Evolutionary conservation across 1,139 yeast species (phyloP).

Genomic region (Yamadazyma songkhlaensis): DNA sequence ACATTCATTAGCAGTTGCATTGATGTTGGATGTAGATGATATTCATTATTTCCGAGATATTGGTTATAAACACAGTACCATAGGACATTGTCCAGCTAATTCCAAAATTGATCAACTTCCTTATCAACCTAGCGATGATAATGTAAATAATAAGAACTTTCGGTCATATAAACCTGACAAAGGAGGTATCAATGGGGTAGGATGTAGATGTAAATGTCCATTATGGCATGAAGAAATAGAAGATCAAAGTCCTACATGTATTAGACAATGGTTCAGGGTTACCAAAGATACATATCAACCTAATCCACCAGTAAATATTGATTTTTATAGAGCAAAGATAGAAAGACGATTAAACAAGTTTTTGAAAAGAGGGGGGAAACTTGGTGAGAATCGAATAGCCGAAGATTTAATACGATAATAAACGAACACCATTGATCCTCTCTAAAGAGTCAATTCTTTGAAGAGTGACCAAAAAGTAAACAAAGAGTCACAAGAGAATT

Average conservation of each 20-base stretch:
- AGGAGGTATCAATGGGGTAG: conserved; percentile 56
- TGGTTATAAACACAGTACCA: conserved; percentile 77
- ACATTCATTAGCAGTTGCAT: conserved; percentile 79
- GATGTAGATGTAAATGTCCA: conserved; percentile 88
- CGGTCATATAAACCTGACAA: conserved; percentile 45
- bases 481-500: not conserved
- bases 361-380: conserved; percentile 25
- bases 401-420: not conserved
- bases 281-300: conserved; percentile 33
- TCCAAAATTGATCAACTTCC: conserved; percentile 44
- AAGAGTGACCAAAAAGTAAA: too few relatives aligned
- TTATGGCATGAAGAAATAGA: conserved; percentile 49
- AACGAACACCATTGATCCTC: too few relatives aligned
- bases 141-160: conserved; percentile 12
- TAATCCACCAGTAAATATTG: conserved; percentile 27
- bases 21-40: conserved; percentile 63
- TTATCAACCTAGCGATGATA: conserved; percentile 30
- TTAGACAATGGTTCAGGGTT: conserved; percentile 51
- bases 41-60: conserved; percentile 88
- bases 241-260: conserved; percentile 51
- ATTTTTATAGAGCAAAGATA: conserved; percentile 31
- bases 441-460: too few relatives aligned
- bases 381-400: conserved; percentile 17
- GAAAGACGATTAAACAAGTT: conserved; percentile 23
- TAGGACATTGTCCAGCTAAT: conserved; percentile 83